phyloP scores from a whole-genome alignment of 306 rosid genomes.

The Sesbania bispinosa region DNA sequence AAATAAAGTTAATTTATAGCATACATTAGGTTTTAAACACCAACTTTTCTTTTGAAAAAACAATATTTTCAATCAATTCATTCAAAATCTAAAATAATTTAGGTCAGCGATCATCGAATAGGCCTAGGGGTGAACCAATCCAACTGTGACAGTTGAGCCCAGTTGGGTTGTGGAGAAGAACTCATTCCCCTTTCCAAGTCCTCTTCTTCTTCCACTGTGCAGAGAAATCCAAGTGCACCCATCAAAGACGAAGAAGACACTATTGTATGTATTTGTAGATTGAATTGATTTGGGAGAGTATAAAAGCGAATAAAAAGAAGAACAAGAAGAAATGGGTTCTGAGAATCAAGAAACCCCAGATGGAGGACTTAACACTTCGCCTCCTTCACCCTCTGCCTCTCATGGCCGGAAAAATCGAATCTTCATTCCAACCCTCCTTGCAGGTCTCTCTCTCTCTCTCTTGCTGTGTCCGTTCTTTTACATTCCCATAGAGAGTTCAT shows the following conservation, averaged over 20 bases:
- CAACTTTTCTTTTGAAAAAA: too few relatives aligned
- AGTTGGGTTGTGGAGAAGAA: too few relatives aligned
- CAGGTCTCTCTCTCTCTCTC: constrained; percentile 44
- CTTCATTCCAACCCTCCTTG: constrained; percentile 61
- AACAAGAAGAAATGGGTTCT: constrained; percentile 23
- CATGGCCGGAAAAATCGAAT: constrained; percentile 61
- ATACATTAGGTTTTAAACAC: too few relatives aligned
- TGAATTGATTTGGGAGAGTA: background rate
- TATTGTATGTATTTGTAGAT: too few relatives aligned
- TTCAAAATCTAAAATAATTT: too few relatives aligned
- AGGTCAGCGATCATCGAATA: too few relatives aligned
- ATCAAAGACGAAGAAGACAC: too few relatives aligned
- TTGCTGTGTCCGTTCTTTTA: background rate
- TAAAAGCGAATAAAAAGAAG: background rate
- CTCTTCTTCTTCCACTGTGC: background rate
- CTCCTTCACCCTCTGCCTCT: constrained; percentile 40
- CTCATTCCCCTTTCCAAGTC: too few relatives aligned
- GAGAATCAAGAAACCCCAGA: constrained; percentile 12
- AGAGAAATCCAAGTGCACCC: background rate
- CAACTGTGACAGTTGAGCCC: too few relatives aligned
- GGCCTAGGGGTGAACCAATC: too few relatives aligned
- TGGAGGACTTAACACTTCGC: constrained; percentile 13
- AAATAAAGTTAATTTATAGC: too few relatives aligned
- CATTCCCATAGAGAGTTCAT: background rate
- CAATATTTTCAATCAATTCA: too few relatives aligned